Base-by-base conservation (phyloP, 1,139 yeast species). In the Kodamaea anthophila region DNA sequence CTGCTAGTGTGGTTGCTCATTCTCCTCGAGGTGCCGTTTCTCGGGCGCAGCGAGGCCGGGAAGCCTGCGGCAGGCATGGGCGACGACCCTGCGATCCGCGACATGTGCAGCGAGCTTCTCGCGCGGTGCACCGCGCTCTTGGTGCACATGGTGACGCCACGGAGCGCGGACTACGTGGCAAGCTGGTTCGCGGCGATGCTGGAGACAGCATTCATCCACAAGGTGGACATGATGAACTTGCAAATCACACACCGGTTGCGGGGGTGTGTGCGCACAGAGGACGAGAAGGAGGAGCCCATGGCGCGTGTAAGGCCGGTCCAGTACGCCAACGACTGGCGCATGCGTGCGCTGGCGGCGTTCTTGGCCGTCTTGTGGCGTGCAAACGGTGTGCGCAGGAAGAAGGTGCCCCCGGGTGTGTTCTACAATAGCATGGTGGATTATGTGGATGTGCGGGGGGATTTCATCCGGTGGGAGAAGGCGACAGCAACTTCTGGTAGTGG, bases 401-500 rank as follows among this genome's bases (percentile, higher is more conserved):
- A 57, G 26, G 44, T 75, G 1, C 70, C 78, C 0, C 58, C 65
- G 4, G 68, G 77, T 9, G 44, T 57, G 2, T 91, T 87, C 45
- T 91, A 88, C 58, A 88, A 88, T 49, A 70, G 84, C 4, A 61
- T 87, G 55, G 80, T 83, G 2, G 97, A 91, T 51, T 84, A 68
- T 51, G 77, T 86, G 15, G 83, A 84, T 45, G 67, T 84, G 20
- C 73, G 68, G 34, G 68, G 75, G 38, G 98, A 91, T 53, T 91
- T 82, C 53, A 94, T 84, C 43, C 64, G 73, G 0, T 88, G 97
- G 97, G 85, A 81, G 39, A 60, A 29, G 22, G 21, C 55, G 31
- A 51, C 44, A 16, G 44, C 41, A 24, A 46, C 42, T 22, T 19
- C 29, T 5, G 15, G 21, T 12, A 23, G 22, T 12, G 28, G 20